phyloP scores from a whole-genome alignment of 2,329 filamentous ascomycete genomes.

The Blumeria graminis region DNA sequence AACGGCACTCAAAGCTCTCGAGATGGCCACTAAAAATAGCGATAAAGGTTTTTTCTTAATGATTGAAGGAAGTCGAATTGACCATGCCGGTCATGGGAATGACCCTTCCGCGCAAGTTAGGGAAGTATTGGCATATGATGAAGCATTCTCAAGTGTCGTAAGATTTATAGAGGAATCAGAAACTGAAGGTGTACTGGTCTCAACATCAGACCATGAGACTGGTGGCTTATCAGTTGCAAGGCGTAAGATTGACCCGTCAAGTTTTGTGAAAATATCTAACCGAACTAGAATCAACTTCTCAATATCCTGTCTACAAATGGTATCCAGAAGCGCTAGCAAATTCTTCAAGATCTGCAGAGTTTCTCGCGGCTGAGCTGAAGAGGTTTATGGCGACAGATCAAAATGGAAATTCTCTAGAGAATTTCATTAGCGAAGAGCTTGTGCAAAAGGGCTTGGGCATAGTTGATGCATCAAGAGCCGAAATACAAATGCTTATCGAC shows the following conservation, averaged over 20 bases:
- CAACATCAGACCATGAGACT: slow-evolving; percentile 90
- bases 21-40: slow-evolving; percentile 55
- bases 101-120: slow-evolving; percentile 67
- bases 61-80: slow-evolving; percentile 92
- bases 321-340: slow-evolving; percentile 62
- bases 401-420: slow-evolving; percentile 18
- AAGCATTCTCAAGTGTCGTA: slow-evolving; percentile 56
- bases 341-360: slow-evolving; percentile 49
- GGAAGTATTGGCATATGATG: slow-evolving; percentile 90
- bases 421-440: slow-evolving; percentile 45
- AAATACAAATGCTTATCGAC: slow-evolving; percentile 42
- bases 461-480: slow-evolving; percentile 41
- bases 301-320: slow-evolving; percentile 53
- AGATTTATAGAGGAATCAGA: slow-evolving; percentile 59
- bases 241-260: slow-evolving; percentile 24
- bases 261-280: slow-evolving; percentile 1
- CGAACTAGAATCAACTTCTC: slow-evolving; percentile 25
- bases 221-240: slow-evolving; percentile 66
- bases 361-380: slow-evolving; percentile 37
- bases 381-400: slow-evolving; percentile 23
- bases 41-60: slow-evolving; percentile 95
- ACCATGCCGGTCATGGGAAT: slow-evolving; percentile 76
- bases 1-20: slow-evolving; percentile 57
- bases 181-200: slow-evolving; percentile 57
- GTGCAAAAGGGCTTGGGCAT: slow-evolving; percentile 54